Evolutionary conservation across 2,329 filamentous ascomycete species (phyloP), one percentile per base, ranked within the genome.

Genomic region (Calonectria crousiana): DNA sequence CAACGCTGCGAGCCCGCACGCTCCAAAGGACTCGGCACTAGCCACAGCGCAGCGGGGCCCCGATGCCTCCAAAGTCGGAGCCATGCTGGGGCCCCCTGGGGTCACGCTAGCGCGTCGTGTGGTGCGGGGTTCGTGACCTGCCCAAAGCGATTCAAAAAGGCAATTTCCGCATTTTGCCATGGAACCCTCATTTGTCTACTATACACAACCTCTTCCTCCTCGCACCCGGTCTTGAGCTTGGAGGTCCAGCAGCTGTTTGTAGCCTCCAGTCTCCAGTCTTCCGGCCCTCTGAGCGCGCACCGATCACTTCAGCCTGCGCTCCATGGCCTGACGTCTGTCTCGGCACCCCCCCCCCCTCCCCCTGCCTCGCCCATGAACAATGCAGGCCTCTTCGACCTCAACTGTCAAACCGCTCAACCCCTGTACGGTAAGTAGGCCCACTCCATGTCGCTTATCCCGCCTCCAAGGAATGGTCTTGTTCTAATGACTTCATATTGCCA

Each of bases 321-420:
- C 60, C 34, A 49, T 66, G 53, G 64, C 47, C 58, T 67, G 52
- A 64, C 52, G 44, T 52, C 53, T 51, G 49, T 16, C 41, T 67
- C 52, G 56, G n/a, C 41, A 38, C 52, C 49, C 36, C 20, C 47
- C 41, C 67, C 52, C 36, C 32, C 34, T 30, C 34, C 38, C n/a
- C 44, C 30, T 28, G 34, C 65, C 68, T 47, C 49, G 41, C 64
- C 60, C 51, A 41, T 66, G 49, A 74, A 73, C 72, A 47, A 80
- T 80, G 78, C 74, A 78, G 75, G 68, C 78, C 67, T 67, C 73
- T 30, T 73, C 72, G 26, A 56, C 62, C 11, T 68, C 72, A 28
- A 71, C 66, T 18, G 49, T 56, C 36, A 80, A 77, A 74, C 78
- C 77, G 30, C 62, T 75, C 16, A 80, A 80, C 16, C 78, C 78